Conservation (phyloP, 768 basidiomycete species). For the Glaciozyma antarctica region DNA sequence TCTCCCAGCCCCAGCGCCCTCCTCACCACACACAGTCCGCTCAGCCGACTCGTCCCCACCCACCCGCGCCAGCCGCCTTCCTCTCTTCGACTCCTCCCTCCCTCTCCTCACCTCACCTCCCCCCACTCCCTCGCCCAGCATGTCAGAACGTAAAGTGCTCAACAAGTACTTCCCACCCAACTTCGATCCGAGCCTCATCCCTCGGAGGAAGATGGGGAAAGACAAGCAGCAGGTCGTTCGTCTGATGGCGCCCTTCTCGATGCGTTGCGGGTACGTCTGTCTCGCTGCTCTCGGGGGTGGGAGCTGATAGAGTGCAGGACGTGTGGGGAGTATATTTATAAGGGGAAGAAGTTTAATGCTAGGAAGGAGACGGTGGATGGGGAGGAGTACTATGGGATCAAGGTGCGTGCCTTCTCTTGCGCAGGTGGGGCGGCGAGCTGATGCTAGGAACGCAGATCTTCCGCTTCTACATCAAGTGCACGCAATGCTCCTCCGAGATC, state of each 20-base stretch:
- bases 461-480: slow-evolving; percentile 47
- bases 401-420: slow-evolving; percentile 46
- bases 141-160: slow-evolving; percentile 40
- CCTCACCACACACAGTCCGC: not conserved
- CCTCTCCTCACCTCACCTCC: too few relatives aligned
- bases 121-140: slow-evolving; percentile 18
- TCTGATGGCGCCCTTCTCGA: slow-evolving; percentile 98
- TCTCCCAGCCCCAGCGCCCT: too few relatives aligned
- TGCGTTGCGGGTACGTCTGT: slow-evolving; percentile 51
- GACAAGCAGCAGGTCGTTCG: slow-evolving; percentile 95
- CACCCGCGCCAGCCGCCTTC: not conserved
- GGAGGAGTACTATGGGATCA: slow-evolving; percentile 97
- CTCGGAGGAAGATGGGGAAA: slow-evolving; percentile 76
- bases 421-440: not conserved
- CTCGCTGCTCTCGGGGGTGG: not conserved
- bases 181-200: slow-evolving; percentile 69
- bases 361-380: slow-evolving; percentile 95
- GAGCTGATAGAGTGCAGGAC: slow-evolving; percentile 48
- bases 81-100: slow-evolving; percentile 5
- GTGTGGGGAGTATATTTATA: slow-evolving; percentile 97
- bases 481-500: slow-evolving; percentile 92
- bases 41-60: not conserved
- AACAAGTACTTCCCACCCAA: slow-evolving; percentile 82
- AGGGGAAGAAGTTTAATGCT: slow-evolving; percentile 99
- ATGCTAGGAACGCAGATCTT: slow-evolving; percentile 34